Conservation (phyloP, 352 stramenopile species). For the Pelagophyceae sp. region DNA sequence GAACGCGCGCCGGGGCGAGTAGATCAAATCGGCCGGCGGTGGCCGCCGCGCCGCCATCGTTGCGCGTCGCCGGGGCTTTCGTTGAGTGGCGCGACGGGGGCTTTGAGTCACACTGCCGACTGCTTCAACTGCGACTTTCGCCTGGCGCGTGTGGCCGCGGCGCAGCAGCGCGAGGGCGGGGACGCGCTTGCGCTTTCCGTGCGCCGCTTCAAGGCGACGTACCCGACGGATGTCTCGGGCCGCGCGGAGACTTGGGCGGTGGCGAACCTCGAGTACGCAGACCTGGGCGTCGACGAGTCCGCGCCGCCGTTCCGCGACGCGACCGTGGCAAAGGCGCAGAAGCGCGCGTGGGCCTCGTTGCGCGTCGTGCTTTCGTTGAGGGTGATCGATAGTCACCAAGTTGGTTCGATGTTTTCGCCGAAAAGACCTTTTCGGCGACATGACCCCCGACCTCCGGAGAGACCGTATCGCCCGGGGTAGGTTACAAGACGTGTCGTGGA, state of each 20-base stretch:
- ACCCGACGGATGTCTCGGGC: conserved; percentile 32
- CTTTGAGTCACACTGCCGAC: conserved; percentile 63
- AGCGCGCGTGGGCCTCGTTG: conserved; percentile 23
- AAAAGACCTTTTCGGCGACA: too few species aligned
- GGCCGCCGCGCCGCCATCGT: too few species aligned
- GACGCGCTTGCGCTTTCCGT: conserved; percentile 35
- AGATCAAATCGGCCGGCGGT: background rate
- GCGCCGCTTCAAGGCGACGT: background rate
- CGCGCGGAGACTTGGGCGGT: conserved; percentile 57
- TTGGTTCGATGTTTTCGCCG: too few species aligned
- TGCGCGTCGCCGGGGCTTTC: too few species aligned
- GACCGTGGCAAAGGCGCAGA: conserved; percentile 41
- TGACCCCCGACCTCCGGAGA: too few species aligned
- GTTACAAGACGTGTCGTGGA: too few species aligned
- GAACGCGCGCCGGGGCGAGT: background rate
- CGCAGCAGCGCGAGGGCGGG: background rate
- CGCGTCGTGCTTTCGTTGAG: too few species aligned
- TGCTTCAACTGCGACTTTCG: conserved; percentile 67
- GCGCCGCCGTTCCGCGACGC: background rate
- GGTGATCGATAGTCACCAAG: too few species aligned
- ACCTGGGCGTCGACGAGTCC: background rate
- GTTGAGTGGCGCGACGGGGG: too few species aligned
- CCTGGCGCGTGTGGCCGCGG: conserved; percentile 64
- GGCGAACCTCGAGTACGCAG: conserved; percentile 28
- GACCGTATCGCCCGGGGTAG: too few species aligned